Percentiles rank a stretch among this genome's conserved stretches.
Evolutionary conservation across 2,329 filamentous ascomycete genomes (phyloP).

Genomic region (Ceratocystis diversiconidia): DNA sequence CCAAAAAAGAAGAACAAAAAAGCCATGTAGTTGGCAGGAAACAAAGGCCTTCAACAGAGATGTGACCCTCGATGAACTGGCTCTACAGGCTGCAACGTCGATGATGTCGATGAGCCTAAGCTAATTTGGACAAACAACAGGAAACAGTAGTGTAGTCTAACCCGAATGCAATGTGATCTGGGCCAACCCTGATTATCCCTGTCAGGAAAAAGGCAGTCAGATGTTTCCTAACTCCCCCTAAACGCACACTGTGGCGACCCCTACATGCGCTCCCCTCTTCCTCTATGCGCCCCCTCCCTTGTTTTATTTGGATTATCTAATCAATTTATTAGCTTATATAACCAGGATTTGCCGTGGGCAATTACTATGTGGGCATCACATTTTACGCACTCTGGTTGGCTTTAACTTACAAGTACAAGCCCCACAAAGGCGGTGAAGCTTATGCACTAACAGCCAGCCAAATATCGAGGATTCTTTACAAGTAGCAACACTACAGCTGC

Average conservation of each 20-base stretch:
- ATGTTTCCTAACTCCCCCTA: not conserved
- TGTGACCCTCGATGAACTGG: not conserved
- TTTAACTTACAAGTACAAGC: no score
- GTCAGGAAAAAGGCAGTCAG: not conserved
- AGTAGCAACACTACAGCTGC: no score
- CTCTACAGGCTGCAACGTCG: slow-evolving; percentile 10
- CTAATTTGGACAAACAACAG: not conserved
- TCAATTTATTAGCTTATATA: no score
- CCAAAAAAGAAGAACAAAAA: not conserved
- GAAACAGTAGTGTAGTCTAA: not conserved
- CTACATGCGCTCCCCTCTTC: not conserved
- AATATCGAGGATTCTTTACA: no score
- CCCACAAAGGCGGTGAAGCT: no score
- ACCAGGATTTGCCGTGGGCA: no score
- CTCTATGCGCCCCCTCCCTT: no score
- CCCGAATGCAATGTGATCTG: not conserved
- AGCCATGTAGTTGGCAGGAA: not conserved
- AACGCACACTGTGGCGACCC: not conserved
- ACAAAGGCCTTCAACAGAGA: not conserved
- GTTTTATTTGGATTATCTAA: no score
- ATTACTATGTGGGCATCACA: no score
- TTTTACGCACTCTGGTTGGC: no score
- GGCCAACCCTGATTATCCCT: not conserved
- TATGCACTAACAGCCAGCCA: no score
- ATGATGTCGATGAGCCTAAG: slow-evolving; percentile 11